Evolutionary conservation across 1,284 basidiomycete species (phyloP).

Genomic region (Pseudozyma hubeiensis): DNA sequence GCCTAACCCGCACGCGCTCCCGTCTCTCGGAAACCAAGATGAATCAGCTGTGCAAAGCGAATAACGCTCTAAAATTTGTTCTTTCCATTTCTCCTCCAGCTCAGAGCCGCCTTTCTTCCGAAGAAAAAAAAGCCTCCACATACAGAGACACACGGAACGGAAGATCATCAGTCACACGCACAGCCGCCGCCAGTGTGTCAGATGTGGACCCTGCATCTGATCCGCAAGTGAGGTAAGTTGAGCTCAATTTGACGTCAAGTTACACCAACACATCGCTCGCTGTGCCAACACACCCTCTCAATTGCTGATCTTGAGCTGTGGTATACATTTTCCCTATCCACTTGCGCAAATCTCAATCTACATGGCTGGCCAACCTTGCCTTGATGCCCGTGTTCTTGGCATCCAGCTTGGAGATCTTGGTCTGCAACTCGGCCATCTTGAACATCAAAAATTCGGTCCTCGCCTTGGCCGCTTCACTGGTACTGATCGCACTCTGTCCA

Average conservation of each 20-base stretch:
- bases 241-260: conserved; percentile 1
- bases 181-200: not conserved
- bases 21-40: not conserved
- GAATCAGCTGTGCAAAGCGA: not conserved
- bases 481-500: conserved; percentile 43
- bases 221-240: too few relatives aligned
- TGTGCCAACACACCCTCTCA: not conserved
- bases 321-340: not conserved
- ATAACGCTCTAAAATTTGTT: too few relatives aligned
- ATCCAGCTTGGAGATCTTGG: conserved; percentile 72
- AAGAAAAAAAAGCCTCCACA: not conserved
- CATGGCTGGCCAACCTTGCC: conserved; percentile 25
- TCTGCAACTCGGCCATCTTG: conserved; percentile 79
- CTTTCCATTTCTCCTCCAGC: too few relatives aligned
- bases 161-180: conserved; percentile 1
- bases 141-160: not conserved
- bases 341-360: conserved; percentile 10
- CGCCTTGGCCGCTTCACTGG: conserved; percentile 74
- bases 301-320: not conserved
- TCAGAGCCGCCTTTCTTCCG: too few relatives aligned
- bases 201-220: not conserved
- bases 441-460: conserved; percentile 78
- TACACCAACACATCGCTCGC: not conserved
- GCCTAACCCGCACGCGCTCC: not conserved
- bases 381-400: conserved; percentile 41